phyloP scores from a whole-genome alignment of 2,329 filamentous ascomycete genomes.

The Neurospora sp. region DNA sequence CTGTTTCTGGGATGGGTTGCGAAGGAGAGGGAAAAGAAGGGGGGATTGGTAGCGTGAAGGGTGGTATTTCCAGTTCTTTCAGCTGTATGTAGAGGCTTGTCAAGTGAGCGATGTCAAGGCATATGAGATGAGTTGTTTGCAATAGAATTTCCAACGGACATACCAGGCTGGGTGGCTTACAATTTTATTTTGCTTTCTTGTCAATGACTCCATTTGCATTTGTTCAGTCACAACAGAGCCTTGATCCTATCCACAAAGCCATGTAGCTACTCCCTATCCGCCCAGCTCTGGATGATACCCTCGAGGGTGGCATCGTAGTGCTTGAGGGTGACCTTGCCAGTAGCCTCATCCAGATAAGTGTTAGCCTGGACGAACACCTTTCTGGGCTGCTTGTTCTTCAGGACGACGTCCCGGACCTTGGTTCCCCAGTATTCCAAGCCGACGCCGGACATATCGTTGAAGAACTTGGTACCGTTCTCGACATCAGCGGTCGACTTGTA shows the following conservation, averaged over 20 bases:
- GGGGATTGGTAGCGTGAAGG: neutral
- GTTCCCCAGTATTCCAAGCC: conserved; percentile 74
- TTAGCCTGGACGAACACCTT: conserved; percentile 95
- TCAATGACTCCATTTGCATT: neutral
- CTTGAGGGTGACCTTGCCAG: conserved; percentile 63
- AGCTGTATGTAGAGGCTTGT: neutral
- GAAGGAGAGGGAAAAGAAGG: conserved; percentile 26
- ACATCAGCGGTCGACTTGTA: conserved; percentile 88
- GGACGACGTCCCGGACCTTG: conserved; percentile 65
- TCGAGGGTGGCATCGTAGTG: conserved; percentile 76
- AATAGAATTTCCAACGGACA: neutral
- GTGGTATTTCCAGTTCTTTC: neutral
- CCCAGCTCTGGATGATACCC: conserved; percentile 78
- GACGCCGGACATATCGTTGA: conserved; percentile 73
- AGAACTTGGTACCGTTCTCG: conserved; percentile 65
- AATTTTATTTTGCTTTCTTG: neutral
- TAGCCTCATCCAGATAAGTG: conserved; percentile 59
- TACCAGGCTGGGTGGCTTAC: neutral
- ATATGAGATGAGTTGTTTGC: neutral
- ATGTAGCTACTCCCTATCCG: conserved; percentile 38
- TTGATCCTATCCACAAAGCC: neutral
- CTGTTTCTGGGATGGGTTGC: conserved; percentile 56
- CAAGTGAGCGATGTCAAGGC: neutral
- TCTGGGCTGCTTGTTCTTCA: conserved; percentile 69
- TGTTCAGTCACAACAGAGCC: conserved; percentile 1